Evolutionary conservation across 768 basidiomycete species (phyloP).

Genomic region (Mycena pura): DNA sequence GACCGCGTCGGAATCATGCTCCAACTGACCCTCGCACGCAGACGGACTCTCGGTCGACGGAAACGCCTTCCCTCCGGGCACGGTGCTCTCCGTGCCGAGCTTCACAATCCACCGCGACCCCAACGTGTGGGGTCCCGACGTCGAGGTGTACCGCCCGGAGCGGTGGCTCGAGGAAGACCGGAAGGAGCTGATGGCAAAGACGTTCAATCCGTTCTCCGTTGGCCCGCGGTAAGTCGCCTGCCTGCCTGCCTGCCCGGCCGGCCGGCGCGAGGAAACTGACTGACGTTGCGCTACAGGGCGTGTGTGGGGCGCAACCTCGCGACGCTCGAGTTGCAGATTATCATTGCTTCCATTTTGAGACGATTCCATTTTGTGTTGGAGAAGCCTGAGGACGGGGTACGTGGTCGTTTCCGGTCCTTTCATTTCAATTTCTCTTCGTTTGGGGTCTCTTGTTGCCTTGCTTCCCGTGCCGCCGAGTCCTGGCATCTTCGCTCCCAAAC

Average conservation of each 20-base stretch:
- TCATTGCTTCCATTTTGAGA: constrained; percentile 80
- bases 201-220: constrained; percentile 87
- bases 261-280: neutral
- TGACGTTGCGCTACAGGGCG: constrained; percentile 49
- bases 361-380: constrained; percentile 78
- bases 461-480: no score
- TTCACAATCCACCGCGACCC: constrained; percentile 83
- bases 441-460: no score
- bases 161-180: constrained; percentile 80
- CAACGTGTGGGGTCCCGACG: constrained; percentile 79
- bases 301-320: constrained; percentile 89
- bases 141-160: constrained; percentile 78
- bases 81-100: constrained; percentile 81
- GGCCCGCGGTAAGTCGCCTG: constrained; percentile 68
- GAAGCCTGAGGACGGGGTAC: constrained; percentile 60
- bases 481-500: no score
- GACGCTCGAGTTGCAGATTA: constrained; percentile 78
- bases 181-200: constrained; percentile 61
- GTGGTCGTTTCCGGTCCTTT: constrained; percentile 32
- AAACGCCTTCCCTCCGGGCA: constrained; percentile 57
- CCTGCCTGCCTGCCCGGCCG: no score
- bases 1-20: no score
- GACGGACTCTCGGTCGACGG: no score
- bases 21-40: no score
- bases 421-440: no score